Base-by-base conservation (phyloP, 805 yeast species). In the Teunomyces lycoperdinae region DNA sequence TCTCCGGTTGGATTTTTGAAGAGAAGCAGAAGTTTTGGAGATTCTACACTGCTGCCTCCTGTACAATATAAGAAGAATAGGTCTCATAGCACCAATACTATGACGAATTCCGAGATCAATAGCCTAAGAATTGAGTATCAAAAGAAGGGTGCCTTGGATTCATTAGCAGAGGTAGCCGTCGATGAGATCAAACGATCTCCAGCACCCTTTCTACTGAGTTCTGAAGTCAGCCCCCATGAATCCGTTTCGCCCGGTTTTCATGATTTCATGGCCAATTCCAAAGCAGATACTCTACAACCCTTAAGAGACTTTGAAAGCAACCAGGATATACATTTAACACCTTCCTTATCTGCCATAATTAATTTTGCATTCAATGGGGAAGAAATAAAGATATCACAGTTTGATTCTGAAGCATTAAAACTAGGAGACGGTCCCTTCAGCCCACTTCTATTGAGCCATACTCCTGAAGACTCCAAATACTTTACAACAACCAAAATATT, bases 271-370 rank as follows among this genome's bases (percentile, higher is more conserved):
- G 20, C 35, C 33, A 13, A 26, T 26, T n/a, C 30, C 7, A 38
- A 38, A 26, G 2, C 17, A 27, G 41, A 13, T 8, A 26, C 30
- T 11, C 17, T n/a, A 8, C 41, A 38, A 24, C 26, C 41, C 13
- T 11, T 26, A 7, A 31, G 24, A 16, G 38, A 42, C 9, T 16
- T 26, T 9, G 45, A 40, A 10, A 13, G 14, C 9, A 10, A 33
- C 16, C 16, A 50, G 6, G 63, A 67, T 30, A 43, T 65, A 35
- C 61, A 64, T 40, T 51, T 69, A 20, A 67, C 73, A 10, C 75
- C 75, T 1, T 64, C 71, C 3, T 56, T 70, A n/a, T 61, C 73
- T 3, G 74, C 74, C 1, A 54, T 70, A 17, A 64, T 70, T 29
- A 68, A 62, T 47, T 61, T 61, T 47, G 73, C 71, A 5, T 65